Percentiles rank a stretch among this genome's conserved stretches.
Conservation (phyloP, 305 asterid genomes). For the Fraxinus baroniana region DNA sequence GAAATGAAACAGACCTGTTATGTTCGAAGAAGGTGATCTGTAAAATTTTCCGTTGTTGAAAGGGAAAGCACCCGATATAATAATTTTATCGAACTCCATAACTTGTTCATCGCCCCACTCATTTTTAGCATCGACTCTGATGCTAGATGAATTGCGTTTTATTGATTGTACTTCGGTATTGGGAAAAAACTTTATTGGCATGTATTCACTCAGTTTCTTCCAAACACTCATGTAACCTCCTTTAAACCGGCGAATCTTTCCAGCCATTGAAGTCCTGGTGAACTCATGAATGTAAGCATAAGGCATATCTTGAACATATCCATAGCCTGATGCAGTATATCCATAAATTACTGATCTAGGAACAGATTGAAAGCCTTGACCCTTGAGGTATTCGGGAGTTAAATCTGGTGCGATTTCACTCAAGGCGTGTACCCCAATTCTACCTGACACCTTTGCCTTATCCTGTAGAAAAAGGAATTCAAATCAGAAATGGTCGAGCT, state of each 20-base stretch:
- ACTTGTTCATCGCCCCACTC: constrained; percentile 31
- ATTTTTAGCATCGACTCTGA: constrained; percentile 30
- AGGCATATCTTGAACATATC: constrained; percentile 75
- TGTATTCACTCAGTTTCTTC: constrained; percentile 53
- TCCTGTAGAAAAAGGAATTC: constrained; percentile 41
- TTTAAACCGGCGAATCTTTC: constrained; percentile 64
- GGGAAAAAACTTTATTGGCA: constrained; percentile 56
- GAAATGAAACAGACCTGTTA: constrained; percentile 34
- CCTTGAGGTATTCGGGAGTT: constrained; percentile 58
- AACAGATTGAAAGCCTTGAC: constrained; percentile 49
- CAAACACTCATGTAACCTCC: constrained; percentile 78
- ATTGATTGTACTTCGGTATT: constrained; percentile 59
- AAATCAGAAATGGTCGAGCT: not conserved
- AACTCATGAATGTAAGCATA: constrained; percentile 81
- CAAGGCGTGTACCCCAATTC: constrained; percentile 68
- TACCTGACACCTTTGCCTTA: constrained; percentile 57
- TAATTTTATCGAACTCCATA: constrained; percentile 60
- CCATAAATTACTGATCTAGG: constrained; percentile 79
- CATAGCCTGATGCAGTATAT: constrained; percentile 87
- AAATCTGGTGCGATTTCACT: constrained; percentile 64
- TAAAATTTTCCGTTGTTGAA: constrained; percentile 48
- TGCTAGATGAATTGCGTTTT: constrained; percentile 37
- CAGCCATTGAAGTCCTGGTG: constrained; percentile 87
- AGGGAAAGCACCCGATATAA: constrained; percentile 76
- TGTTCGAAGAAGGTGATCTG: constrained; percentile 47